A percentile compares a stretch with the other conserved stretches of the same genome.
Conservation (phyloP, 1,139 yeast genomes). For the Candida albicans region DNA sequence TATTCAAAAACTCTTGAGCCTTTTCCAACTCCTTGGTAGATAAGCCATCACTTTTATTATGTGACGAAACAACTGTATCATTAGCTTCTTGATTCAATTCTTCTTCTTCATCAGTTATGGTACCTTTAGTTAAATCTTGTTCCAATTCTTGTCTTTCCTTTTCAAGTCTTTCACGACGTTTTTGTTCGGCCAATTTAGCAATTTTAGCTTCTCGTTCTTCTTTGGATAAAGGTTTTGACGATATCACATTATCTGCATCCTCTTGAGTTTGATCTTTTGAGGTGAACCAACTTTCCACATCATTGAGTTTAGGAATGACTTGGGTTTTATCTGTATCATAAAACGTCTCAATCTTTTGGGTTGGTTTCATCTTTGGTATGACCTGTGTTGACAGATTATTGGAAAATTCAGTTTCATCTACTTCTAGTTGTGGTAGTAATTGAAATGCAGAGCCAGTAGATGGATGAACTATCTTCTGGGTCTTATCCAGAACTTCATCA, state of each 20-base stretch:
- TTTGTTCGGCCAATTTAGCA: conserved; percentile 23
- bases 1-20: conserved; percentile 37
- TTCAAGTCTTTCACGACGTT: conserved; percentile 21
- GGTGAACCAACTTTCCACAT: conserved; percentile 7
- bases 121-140: conserved; percentile 34
- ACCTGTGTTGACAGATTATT: background rate
- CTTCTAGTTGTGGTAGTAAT: conserved; percentile 29
- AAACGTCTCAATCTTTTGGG: background rate
- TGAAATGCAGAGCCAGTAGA: conserved; percentile 11
- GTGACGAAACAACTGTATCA: conserved; percentile 20
- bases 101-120: conserved; percentile 45
- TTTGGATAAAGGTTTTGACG: conserved; percentile 14
- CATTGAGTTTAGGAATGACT: conserved; percentile 1
- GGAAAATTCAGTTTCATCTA: conserved; percentile 26
- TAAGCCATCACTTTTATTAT: conserved; percentile 10
- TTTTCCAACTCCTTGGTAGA: conserved; percentile 32
- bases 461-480: conserved; percentile 1
- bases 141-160: conserved; percentile 23
- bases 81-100: conserved; percentile 29
- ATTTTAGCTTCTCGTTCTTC: conserved; percentile 26
- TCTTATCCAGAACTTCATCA: conserved; percentile 1
- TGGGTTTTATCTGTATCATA: conserved; percentile 2
- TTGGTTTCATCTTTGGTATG: background rate
- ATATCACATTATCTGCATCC: conserved; percentile 12
- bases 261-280: conserved; percentile 11